Conservation (phyloP, 495 filamentous ascomycete species). For the Talaromyces liani region DNA sequence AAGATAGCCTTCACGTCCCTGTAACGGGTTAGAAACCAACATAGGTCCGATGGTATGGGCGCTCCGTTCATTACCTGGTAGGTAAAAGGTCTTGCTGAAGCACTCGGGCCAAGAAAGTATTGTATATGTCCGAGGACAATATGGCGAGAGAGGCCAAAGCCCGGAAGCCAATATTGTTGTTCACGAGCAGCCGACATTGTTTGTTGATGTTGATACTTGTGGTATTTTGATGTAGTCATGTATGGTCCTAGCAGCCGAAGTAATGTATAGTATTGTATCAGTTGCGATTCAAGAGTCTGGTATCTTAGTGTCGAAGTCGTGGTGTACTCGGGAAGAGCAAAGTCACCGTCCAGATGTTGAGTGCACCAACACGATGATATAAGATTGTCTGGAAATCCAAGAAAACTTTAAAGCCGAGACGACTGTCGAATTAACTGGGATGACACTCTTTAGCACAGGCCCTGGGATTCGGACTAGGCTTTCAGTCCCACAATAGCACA, state of each 20-base stretch:
- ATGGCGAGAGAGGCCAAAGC: conserved; percentile 44
- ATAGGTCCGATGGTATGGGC: not conserved
- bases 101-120: conserved; percentile 44
- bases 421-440: not conserved
- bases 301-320: not conserved
- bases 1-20: conserved; percentile 49
- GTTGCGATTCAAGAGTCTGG: not conserved
- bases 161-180: conserved; percentile 47
- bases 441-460: not conserved
- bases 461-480: not conserved
- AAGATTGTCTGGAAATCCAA: not conserved
- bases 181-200: conserved; percentile 25
- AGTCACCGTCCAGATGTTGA: not conserved
- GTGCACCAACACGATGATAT: not conserved
- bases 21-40: conserved; percentile 14
- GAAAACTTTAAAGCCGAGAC: not conserved
- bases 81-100: conserved; percentile 42
- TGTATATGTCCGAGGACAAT: conserved; percentile 47
- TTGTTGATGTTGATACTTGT: not conserved
- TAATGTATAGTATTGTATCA: not conserved
- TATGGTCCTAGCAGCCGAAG: not conserved
- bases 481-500: conserved; percentile 2
- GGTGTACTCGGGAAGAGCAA: not conserved
- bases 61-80: conserved; percentile 34
- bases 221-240: not conserved